phyloP scores from a whole-genome alignment of 352 stramenopile genomes.

The Pythium phragmiticola region DNA sequence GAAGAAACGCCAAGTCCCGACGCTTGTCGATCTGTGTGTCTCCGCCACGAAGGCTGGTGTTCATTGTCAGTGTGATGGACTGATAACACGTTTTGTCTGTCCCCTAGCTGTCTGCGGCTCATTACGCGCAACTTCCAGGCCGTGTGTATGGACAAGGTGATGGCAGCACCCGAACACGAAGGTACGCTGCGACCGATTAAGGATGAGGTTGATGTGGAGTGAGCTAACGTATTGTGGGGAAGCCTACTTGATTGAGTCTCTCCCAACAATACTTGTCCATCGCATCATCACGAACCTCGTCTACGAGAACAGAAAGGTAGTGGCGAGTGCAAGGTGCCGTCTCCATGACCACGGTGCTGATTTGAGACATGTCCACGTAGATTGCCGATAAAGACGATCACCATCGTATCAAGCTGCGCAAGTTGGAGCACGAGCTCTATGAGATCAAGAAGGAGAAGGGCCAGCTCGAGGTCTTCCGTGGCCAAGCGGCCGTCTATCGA shows the following conservation, averaged over 20 bases:
- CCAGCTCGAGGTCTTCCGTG: constrained; percentile 38
- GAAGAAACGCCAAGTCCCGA: constrained; percentile 38
- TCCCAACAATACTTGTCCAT: constrained; percentile 61
- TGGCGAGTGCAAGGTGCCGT: background rate
- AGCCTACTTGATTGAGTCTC: constrained; percentile 52
- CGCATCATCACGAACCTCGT: constrained; percentile 68
- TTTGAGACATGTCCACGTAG: constrained; percentile 19
- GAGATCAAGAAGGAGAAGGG: constrained; percentile 26
- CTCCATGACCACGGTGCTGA: background rate
- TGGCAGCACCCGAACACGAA: constrained; percentile 55
- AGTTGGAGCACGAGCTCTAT: constrained; percentile 26
- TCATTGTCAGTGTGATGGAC: background rate
- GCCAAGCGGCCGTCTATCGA: constrained; percentile 32
- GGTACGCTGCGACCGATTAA: constrained; percentile 26
- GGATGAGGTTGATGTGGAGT: background rate
- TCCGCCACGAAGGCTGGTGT: background rate
- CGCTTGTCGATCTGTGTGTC: constrained; percentile 63
- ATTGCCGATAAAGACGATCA: constrained; percentile 40
- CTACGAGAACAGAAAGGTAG: constrained; percentile 53
- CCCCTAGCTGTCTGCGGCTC: constrained; percentile 49
- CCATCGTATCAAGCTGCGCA: constrained; percentile 29
- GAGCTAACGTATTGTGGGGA: background rate
- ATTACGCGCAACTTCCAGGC: constrained; percentile 72
- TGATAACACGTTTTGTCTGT: background rate
- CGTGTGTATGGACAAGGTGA: constrained; percentile 64